Evolutionary conservation across 306 rosid species (phyloP).

Genomic region (Prunus mume): DNA sequence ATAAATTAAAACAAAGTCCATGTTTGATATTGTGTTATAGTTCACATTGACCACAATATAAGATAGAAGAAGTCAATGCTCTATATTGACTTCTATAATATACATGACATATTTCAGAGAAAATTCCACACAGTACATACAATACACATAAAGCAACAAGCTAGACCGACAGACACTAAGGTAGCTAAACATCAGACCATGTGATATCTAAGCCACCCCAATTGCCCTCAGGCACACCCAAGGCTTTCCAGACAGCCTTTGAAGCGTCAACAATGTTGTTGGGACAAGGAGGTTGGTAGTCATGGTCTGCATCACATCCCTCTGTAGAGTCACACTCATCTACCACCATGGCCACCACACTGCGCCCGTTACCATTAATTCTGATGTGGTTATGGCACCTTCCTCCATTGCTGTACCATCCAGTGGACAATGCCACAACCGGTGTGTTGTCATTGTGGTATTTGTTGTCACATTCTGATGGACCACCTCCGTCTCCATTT

Average conservation of each 20-base stretch:
- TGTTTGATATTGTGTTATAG: too few relatives aligned
- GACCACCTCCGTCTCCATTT: conserved; percentile 41
- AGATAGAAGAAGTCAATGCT: too few relatives aligned
- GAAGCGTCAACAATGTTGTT: conserved; percentile 46
- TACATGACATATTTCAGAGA: too few relatives aligned
- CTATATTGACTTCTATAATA: too few relatives aligned
- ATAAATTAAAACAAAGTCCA: neutral
- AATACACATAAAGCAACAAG: neutral
- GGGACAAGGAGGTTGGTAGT: conserved; percentile 35
- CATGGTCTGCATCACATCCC: conserved; percentile 42
- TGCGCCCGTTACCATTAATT: conserved; percentile 34
- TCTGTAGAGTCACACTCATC: conserved; percentile 54
- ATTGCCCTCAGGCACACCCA: conserved; percentile 1
- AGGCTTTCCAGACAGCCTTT: conserved; percentile 30
- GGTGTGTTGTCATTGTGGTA: conserved; percentile 34
- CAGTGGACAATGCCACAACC: conserved; percentile 41
- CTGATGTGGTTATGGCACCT: conserved; percentile 35
- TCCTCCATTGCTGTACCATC: conserved; percentile 28
- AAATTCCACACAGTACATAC: too few relatives aligned
- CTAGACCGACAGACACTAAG: neutral
- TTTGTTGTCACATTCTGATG: conserved; percentile 36
- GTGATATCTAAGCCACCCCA: conserved; percentile 2
- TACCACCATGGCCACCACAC: conserved; percentile 40
- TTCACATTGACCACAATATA: too few relatives aligned
- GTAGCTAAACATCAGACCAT: conserved; percentile 17